Evolutionary conservation across 2,329 filamentous ascomycete genomes (phyloP).

Genomic region (Aphanoascus verrucosus): DNA sequence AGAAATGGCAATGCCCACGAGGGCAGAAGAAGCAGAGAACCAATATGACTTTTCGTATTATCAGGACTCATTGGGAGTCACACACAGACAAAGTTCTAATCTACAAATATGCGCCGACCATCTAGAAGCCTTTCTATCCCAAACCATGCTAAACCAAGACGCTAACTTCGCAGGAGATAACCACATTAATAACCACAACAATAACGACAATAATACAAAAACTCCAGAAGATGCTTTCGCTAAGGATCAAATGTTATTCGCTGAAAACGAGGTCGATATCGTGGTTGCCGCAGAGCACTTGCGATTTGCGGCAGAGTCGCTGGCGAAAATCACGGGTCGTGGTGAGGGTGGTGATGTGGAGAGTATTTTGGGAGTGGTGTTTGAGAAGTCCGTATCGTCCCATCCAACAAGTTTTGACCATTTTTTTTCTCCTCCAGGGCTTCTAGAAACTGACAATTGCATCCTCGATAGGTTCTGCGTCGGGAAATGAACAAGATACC

Average conservation of each 20-base stretch:
- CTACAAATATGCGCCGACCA: conserved; percentile 61
- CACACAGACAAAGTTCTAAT: conserved; percentile 75
- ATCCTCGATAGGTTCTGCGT: conserved; percentile 13
- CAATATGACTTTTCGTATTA: conserved; percentile 53
- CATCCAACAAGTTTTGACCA: conserved; percentile 36
- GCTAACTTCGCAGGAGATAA: conserved; percentile 6
- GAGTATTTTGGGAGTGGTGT: conserved; percentile 90
- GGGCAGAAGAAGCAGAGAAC: conserved; percentile 26
- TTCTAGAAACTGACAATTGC: neutral
- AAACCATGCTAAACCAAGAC: conserved; percentile 33
- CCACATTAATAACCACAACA: too few relatives aligned
- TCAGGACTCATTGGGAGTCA: conserved; percentile 80
- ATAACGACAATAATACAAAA: conserved; percentile 6
- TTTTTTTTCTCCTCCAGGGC: neutral
- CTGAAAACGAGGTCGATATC: conserved; percentile 52
- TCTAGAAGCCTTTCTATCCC: conserved; percentile 60
- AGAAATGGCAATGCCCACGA: conserved; percentile 32
- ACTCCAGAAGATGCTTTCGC: conserved; percentile 18
- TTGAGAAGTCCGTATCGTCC: conserved; percentile 67
- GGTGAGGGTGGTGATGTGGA: conserved; percentile 84
- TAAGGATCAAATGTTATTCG: conserved; percentile 10
- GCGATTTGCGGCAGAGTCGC: conserved; percentile 63
- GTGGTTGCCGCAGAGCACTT: conserved; percentile 85
- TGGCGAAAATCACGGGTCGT: conserved; percentile 79
- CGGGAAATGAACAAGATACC: conserved; percentile 15